These are phyloP conservation scores for Echium plantagineum DNA, from an alignment of 257 asterid species.

Conservation along the genomic window DNA sequence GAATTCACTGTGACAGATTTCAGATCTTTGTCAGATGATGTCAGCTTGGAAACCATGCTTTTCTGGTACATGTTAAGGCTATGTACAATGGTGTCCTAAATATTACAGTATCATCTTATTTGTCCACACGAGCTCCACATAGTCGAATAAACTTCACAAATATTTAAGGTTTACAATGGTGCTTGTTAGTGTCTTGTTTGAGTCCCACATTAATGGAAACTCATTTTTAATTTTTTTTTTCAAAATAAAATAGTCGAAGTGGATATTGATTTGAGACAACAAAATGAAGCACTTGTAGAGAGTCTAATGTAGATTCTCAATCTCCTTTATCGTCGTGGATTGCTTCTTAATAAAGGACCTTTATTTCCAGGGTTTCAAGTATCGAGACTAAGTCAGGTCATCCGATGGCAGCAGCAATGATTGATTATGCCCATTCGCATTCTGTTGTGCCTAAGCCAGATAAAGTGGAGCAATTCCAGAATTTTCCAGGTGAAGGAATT, in stretches of 20 bases:
- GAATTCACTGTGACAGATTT: constrained; percentile 66
- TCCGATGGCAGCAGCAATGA: constrained; percentile 76
- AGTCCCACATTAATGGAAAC: no score
- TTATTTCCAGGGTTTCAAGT: constrained; percentile 58
- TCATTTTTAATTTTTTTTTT: no score
- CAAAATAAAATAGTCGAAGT: no score
- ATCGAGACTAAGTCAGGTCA: constrained; percentile 84
- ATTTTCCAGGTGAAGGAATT: constrained; percentile 87
- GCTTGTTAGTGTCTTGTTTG: no score
- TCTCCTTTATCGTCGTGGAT: not conserved
- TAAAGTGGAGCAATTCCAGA: constrained; percentile 42
- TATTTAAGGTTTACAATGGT: no score
- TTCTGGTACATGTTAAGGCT: constrained; percentile 37
- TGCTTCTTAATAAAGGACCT: no score
- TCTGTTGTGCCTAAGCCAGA: constrained; percentile 57
- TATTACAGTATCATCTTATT: no score
- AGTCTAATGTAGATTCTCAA: not conserved
- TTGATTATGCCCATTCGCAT: constrained; percentile 38
- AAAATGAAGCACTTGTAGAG: no score
- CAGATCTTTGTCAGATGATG: constrained; percentile 33
- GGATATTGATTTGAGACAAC: no score
- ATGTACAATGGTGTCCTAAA: no score
- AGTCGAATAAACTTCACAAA: no score
- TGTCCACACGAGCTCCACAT: no score
- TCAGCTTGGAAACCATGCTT: constrained; percentile 31